These are phyloP conservation scores for Adenanthera pavonina DNA, from an alignment of 306 rosid genomes.

Conservation along the genomic window DNA sequence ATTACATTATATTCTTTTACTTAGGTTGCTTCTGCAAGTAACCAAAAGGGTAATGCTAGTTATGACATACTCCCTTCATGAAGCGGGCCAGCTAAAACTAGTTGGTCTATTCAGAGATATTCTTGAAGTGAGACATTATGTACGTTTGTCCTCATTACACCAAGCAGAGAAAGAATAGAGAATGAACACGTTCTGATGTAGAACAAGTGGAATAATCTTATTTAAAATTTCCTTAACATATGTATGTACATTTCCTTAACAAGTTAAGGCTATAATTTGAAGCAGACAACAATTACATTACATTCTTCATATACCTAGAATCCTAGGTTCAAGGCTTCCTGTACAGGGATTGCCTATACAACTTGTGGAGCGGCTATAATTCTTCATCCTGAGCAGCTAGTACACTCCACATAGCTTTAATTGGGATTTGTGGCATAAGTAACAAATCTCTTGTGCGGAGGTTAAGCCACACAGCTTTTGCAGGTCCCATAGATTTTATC, in stretches of 20 bases:
- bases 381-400: slow-evolving; percentile 16
- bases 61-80: too few species aligned
- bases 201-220: neutral
- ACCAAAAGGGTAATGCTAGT: too few species aligned
- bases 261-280: neutral
- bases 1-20: too few species aligned
- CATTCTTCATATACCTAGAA: slow-evolving; percentile 15
- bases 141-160: neutral
- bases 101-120: too few species aligned
- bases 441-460: neutral
- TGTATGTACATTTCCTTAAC: slow-evolving; percentile 12
- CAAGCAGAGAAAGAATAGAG: neutral
- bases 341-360: slow-evolving; percentile 33
- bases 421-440: neutral
- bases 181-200: neutral
- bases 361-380: neutral
- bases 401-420: neutral
- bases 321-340: slow-evolving; percentile 29
- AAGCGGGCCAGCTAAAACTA: too few species aligned
- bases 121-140: too few species aligned
- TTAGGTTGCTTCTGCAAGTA: too few species aligned
- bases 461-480: slow-evolving; percentile 44
- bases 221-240: neutral
- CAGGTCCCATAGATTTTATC: slow-evolving; percentile 50
- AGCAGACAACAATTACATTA: neutral